Evolutionary conservation across 306 rosid species (phyloP).

Genomic region (Geum urbanum): DNA sequence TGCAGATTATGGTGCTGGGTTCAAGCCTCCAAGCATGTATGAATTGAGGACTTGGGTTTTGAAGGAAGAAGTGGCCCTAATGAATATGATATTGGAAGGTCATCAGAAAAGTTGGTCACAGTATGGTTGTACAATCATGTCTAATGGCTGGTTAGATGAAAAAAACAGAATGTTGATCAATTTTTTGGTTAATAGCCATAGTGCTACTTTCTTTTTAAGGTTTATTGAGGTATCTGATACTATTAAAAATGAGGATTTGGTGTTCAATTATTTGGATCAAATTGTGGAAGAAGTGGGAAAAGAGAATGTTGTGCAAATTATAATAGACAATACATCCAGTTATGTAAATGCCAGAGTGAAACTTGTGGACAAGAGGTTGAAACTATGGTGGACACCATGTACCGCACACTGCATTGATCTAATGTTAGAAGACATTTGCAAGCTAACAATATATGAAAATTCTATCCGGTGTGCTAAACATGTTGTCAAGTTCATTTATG

Average conservation of each 20-base stretch:
- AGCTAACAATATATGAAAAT: too few species aligned
- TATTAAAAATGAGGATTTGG: background rate
- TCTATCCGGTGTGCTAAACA: background rate
- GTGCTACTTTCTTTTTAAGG: background rate
- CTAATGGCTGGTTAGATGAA: background rate
- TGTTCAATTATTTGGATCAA: background rate
- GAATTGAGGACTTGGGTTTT: too few species aligned
- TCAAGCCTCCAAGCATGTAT: too few species aligned
- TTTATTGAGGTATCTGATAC: background rate
- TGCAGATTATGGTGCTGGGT: too few species aligned
- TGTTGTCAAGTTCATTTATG: background rate
- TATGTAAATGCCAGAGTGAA: background rate
- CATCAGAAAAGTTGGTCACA: too few species aligned
- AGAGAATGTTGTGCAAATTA: background rate
- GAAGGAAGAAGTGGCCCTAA: too few species aligned
- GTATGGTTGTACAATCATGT: slow-evolving; percentile 2
- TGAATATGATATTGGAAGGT: too few species aligned
- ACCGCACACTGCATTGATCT: background rate
- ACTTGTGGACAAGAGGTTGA: background rate
- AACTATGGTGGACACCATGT: background rate
- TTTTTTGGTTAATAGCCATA: background rate
- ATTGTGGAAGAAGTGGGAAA: slow-evolving; percentile 7
- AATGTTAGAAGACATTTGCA: too few species aligned
- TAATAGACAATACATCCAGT: background rate
- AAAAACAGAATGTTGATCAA: background rate